Percentiles rank a stretch among this genome's conserved stretches.
Conservation (phyloP, 371 early-diverging fungal species). For the Haplosporangium sp. region DNA sequence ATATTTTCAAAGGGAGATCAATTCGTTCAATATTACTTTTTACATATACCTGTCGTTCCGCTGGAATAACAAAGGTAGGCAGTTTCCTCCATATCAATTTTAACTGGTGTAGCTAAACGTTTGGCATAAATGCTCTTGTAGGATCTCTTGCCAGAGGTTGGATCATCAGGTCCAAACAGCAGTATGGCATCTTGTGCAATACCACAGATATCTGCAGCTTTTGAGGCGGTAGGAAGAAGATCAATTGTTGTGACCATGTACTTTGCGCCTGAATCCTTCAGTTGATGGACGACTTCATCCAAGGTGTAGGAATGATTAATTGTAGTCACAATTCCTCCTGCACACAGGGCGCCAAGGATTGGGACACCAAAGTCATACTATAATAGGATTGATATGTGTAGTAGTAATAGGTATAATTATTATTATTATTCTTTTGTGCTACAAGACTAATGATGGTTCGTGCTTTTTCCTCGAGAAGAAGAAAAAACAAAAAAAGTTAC, state of each 20-base stretch:
- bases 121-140: conserved; percentile 48
- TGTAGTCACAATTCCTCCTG: conserved; percentile 76
- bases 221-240: conserved; percentile 63
- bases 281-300: conserved; percentile 80
- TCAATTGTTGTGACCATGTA: conserved; percentile 65
- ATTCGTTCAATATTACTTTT: neutral
- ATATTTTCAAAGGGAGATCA: neutral
- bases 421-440: neutral
- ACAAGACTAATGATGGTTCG: neutral
- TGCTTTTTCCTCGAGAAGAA: neutral
- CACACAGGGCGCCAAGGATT: conserved; percentile 55
- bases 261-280: conserved; percentile 74
- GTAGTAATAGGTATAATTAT: no score
- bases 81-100: conserved; percentile 58
- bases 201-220: conserved; percentile 69
- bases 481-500: conserved; percentile 35
- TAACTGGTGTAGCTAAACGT: conserved; percentile 51
- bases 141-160: conserved; percentile 29
- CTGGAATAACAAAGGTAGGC: conserved; percentile 91
- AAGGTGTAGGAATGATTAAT: conserved; percentile 84
- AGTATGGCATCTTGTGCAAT: conserved; percentile 65
- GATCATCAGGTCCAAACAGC: conserved; percentile 64
- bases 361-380: conserved; percentile 56
- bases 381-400: neutral
- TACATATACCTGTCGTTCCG: conserved; percentile 86